A percentile compares a stretch with the other conserved stretches of the same genome.
Evolutionary conservation across 169 alveolate species (phyloP).

Genomic region (Plasmodium vivax): DNA sequence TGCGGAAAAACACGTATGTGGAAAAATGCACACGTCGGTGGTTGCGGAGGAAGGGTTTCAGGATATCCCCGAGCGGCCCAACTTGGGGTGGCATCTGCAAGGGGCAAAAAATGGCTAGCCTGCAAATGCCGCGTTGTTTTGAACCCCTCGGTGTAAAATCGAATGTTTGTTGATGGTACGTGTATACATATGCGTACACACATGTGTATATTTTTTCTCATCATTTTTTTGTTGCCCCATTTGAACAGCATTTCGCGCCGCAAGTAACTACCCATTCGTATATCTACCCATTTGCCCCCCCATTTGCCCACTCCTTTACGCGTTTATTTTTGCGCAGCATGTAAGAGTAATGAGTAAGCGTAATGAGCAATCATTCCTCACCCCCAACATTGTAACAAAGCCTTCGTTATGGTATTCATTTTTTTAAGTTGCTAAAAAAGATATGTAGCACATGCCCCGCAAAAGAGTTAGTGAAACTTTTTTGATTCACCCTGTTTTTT

Average conservation of each 20-base stretch:
- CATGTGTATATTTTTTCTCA: background rate
- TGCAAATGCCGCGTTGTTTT: background rate
- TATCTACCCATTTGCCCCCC: background rate
- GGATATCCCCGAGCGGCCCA: background rate
- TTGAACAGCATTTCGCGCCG: slow-evolving; percentile 15
- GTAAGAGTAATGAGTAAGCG: background rate
- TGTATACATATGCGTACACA: background rate
- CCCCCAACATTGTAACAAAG: slow-evolving; percentile 16
- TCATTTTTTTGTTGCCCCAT: slow-evolving; percentile 20
- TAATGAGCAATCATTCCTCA: background rate
- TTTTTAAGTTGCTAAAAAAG: background rate
- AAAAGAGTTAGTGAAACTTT: slow-evolving; percentile 5
- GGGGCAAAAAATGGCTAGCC: background rate
- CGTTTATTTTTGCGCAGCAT: slow-evolving; percentile 2
- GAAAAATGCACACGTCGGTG: background rate
- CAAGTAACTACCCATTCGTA: background rate
- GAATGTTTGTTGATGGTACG: slow-evolving; percentile 24
- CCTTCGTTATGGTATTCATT: slow-evolving; percentile 3
- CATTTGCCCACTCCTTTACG: background rate
- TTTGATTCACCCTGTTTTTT: slow-evolving; percentile 1
- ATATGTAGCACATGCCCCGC: background rate
- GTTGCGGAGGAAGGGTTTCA: background rate
- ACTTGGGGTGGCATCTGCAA: background rate
- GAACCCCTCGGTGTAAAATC: background rate
- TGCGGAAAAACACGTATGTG: background rate